Evolutionary conservation across 1,139 yeast genomes (phyloP).

Genomic region (Lodderomyces parapsilosis): DNA sequence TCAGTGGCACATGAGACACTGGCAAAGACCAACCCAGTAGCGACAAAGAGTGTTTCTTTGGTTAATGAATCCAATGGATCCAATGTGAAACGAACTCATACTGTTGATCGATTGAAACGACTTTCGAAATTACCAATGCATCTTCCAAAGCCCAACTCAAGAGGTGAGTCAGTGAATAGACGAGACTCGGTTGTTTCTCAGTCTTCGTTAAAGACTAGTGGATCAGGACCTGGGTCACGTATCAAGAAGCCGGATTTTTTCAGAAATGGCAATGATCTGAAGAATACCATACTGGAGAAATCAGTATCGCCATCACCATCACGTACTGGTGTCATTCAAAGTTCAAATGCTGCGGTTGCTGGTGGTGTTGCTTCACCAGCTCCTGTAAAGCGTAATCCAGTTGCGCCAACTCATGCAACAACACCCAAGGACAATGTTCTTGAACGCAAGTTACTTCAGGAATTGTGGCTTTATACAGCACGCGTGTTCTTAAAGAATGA

Average conservation of each 20-base stretch:
- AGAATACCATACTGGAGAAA: background rate
- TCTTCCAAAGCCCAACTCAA: conserved; percentile 3
- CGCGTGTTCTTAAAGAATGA: conserved; percentile 61
- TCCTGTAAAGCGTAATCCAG: background rate
- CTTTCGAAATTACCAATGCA: conserved; percentile 12
- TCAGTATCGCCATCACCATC: conserved; percentile 1
- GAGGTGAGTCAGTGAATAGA: conserved; percentile 4
- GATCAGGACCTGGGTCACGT: conserved; percentile 3
- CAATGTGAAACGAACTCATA: background rate
- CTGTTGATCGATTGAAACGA: conserved; percentile 15
- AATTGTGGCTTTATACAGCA: conserved; percentile 75
- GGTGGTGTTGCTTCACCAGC: conserved; percentile 6
- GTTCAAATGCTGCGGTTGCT: background rate
- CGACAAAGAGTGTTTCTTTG: background rate
- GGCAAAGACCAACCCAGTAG: conserved; percentile 4
- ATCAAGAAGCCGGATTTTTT: conserved; percentile 7
- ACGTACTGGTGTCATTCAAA: background rate
- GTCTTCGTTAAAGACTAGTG: background rate
- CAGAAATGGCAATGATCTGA: conserved; percentile 4
- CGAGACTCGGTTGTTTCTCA: conserved; percentile 7
- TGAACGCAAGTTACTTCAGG: conserved; percentile 48
- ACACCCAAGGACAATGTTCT: conserved; percentile 10
- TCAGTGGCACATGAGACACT: background rate
- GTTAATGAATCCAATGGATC: background rate
- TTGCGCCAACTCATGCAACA: background rate